Base-by-base conservation (phyloP, 2,329 filamentous ascomycete genomes). In the Coniochaeta sp. region DNA sequence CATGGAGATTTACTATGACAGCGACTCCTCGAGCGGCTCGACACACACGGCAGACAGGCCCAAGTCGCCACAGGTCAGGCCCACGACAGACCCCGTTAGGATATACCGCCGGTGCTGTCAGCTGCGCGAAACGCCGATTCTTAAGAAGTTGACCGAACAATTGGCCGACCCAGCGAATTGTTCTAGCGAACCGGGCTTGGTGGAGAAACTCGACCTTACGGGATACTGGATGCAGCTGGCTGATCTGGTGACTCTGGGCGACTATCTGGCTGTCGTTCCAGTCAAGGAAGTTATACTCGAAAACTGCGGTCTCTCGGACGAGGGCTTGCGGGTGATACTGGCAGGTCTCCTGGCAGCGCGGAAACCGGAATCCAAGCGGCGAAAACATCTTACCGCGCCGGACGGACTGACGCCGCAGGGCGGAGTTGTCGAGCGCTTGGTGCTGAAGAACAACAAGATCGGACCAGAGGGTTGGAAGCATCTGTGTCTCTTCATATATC, bases 71-170 rank as follows among this genome's bases (percentile, higher is more conserved):
- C 87, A 90, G 68, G 81, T 83, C 62, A 79, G 84, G 58, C 93
- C 93, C 0, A 97, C 93, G 0, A 96, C 89, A 1, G 95, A 97
- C 69, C 93, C 95, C 1, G 85, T 93, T 16, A 84, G 93, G 61
- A 96, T 99, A 68, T 99, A 99, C 73, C 85, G 93, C 65, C 83
- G 95, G 69, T 98, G 95, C 72, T 98, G 95, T 71, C 93, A 98
- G 70, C 78, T 99, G 33, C 85, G 95, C 61, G 95, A 98, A 74
- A 96, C 92, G 0, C 91, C 92, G 0, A 93, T 97, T 58, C 78
- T 98, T 22, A 96, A 96, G 73, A 91, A 90, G 68, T 89, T 99
- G 55, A 93, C 91, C 0, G 91, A 96, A 68, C 92, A 97, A 72
- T 87, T 99, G 5, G 85, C 84, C 40, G 85, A 88, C 40, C 81